These are phyloP conservation scores for Emergomyces orientalis DNA, from an alignment of 2,329 filamentous ascomycete species.

Conservation along the genomic window DNA sequence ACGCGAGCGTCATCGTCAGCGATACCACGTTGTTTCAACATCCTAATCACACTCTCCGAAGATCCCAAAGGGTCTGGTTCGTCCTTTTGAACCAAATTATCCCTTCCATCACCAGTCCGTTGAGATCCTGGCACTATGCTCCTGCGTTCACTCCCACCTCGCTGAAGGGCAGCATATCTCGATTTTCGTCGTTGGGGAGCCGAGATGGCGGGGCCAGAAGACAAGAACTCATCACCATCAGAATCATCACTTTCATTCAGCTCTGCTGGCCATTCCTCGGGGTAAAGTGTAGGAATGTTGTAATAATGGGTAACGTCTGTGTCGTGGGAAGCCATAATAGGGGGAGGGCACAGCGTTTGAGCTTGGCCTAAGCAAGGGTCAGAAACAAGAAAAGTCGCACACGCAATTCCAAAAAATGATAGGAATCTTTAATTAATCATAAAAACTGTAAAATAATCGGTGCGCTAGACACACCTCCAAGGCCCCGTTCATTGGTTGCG, in stretches of 20 bases:
- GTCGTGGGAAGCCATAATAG: slow-evolving; percentile 59
- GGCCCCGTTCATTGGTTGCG: not conserved
- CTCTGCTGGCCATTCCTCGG: slow-evolving; percentile 76
- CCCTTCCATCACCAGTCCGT: slow-evolving; percentile 57
- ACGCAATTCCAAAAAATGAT: not conserved
- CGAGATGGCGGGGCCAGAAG: slow-evolving; percentile 16
- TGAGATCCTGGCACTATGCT: slow-evolving; percentile 60
- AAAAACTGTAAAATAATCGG: not conserved
- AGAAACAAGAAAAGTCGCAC: not conserved
- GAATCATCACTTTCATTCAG: slow-evolving; percentile 63
- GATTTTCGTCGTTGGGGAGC: slow-evolving; percentile 51
- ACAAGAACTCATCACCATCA: slow-evolving; percentile 39
- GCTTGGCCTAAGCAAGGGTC: not conserved
- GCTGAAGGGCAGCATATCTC: slow-evolving; percentile 75
- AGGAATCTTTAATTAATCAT: not conserved
- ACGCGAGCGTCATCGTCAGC: slow-evolving; percentile 71
- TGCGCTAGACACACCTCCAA: not conserved
- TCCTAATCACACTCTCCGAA: slow-evolving; percentile 73
- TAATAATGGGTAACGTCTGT: slow-evolving; percentile 79
- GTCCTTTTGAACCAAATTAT: slow-evolving; percentile 77
- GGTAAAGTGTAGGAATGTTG: slow-evolving; percentile 68
- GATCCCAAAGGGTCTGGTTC: slow-evolving; percentile 88
- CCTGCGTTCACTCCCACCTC: slow-evolving; percentile 58
- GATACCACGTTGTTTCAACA: slow-evolving; percentile 66
- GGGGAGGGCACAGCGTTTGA: slow-evolving; percentile 3